Percentiles rank a stretch among this genome's conserved stretches.
These are phyloP conservation scores for sorghum (Sorghum bicolor) DNA, from an alignment of 176 grass and related monocot genomes.

Conservation along the genomic window DNA sequence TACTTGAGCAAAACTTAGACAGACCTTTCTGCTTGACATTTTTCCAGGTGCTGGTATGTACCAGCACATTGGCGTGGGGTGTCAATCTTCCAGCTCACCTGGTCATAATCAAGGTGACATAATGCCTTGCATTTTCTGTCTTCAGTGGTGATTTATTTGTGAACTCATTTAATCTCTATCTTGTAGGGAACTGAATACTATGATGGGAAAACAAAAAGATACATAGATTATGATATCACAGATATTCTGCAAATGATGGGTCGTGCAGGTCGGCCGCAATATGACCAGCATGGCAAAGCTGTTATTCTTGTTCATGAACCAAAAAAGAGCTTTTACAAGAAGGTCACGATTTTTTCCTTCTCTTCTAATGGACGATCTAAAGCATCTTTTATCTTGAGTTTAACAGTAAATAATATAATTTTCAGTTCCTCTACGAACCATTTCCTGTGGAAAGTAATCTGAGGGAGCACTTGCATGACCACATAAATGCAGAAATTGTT, in stretches of 20 bases:
- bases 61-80: conserved; percentile 98
- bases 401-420: conserved; percentile 34
- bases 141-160: conserved; percentile 5
- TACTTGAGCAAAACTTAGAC: conserved; percentile 24
- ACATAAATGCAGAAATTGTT: conserved; percentile 99
- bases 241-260: conserved; percentile 99
- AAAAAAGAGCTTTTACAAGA: conserved; percentile 99
- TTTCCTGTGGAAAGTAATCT: conserved; percentile 98
- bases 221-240: conserved; percentile 93
- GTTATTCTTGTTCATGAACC: conserved; percentile 99
- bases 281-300: conserved; percentile 99
- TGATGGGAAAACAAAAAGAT: conserved; percentile 98
- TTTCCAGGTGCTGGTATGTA: conserved; percentile 81
- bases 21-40: conserved; percentile 28
- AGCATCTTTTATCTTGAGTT: conserved; percentile 33
- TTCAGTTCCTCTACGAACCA: conserved; percentile 95
- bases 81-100: conserved; percentile 98
- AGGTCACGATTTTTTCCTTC: conserved; percentile 53
- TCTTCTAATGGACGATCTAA: conserved; percentile 6
- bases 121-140: conserved; percentile 14
- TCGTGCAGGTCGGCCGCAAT: conserved; percentile 90
- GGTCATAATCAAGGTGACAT: conserved; percentile 91
- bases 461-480: conserved; percentile 90
- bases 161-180: conserved; percentile 21
- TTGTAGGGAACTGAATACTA: conserved; percentile 91